Percentiles rank a stretch among this genome's conserved stretches.
phyloP scores from a whole-genome alignment of 2,329 filamentous ascomycete genomes.

The Alternaria burnsii region DNA sequence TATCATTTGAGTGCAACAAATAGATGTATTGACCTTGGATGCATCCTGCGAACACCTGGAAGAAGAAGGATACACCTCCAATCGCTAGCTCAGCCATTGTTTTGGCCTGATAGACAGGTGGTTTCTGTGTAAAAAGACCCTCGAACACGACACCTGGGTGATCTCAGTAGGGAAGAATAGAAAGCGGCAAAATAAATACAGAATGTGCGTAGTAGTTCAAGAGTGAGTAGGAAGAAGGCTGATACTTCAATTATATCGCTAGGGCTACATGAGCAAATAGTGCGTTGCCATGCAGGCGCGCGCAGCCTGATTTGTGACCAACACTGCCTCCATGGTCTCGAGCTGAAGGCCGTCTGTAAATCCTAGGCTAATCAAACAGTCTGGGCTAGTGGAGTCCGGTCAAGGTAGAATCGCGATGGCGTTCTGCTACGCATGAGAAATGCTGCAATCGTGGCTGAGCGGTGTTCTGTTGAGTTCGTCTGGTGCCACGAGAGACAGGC shows the following conservation, averaged over 20 bases:
- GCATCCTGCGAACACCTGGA: slow-evolving; percentile 51
- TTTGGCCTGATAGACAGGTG: neutral
- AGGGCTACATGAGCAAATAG: slow-evolving; percentile 23
- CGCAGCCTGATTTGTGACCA: slow-evolving; percentile 22
- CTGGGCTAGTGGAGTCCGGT: slow-evolving; percentile 18
- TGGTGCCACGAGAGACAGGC: neutral
- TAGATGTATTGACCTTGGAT: slow-evolving; percentile 36
- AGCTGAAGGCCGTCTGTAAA: slow-evolving; percentile 27
- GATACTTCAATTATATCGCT: slow-evolving; percentile 24
- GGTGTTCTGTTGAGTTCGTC: slow-evolving; percentile 5
- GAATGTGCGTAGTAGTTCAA: neutral
- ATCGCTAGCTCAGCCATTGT: slow-evolving; percentile 36
- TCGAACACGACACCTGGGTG: neutral
- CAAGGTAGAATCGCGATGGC: slow-evolving; percentile 10
- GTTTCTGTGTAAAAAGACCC: neutral
- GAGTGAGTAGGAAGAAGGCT: slow-evolving; percentile 20
- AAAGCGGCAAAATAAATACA: neutral
- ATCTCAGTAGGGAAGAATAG: neutral
- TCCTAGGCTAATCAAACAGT: slow-evolving; percentile 25
- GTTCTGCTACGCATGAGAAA: neutral
- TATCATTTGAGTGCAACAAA: neutral
- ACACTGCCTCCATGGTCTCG: slow-evolving; percentile 39
- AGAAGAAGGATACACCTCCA: slow-evolving; percentile 44
- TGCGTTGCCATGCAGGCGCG: slow-evolving; percentile 20
- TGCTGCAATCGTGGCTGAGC: slow-evolving; percentile 8